phyloP scores from a whole-genome alignment of 345 rosid species.

The Linum usitatissimum region DNA sequence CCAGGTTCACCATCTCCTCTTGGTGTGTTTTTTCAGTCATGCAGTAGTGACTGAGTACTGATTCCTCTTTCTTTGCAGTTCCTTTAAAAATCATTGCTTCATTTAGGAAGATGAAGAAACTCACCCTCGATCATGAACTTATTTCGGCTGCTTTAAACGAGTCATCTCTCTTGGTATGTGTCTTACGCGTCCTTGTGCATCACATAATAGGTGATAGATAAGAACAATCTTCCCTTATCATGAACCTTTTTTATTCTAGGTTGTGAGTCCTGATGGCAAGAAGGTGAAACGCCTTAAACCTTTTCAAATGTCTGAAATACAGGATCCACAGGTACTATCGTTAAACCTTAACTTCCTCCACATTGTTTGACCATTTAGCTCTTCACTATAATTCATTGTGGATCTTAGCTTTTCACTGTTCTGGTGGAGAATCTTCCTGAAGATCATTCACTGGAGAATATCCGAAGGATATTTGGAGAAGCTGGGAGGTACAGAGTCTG shows the following conservation, averaged over 20 bases:
- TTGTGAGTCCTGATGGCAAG: conserved; percentile 66
- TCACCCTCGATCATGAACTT: conserved; percentile 39
- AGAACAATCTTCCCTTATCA: background rate
- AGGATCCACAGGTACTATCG: conserved; percentile 65
- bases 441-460: conserved; percentile 68
- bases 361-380: conserved; percentile 1
- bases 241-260: conserved; percentile 22
- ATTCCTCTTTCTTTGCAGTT: conserved; percentile 36
- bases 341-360: conserved; percentile 7
- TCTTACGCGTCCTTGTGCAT: conserved; percentile 1
- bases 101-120: conserved; percentile 73
- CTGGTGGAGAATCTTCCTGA: conserved; percentile 89
- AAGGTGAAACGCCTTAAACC: conserved; percentile 68
- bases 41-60: background rate
- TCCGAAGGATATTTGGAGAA: conserved; percentile 49
- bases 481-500: conserved; percentile 58
- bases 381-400: conserved; percentile 14
- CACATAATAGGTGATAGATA: background rate
- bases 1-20: background rate
- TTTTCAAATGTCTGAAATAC: conserved; percentile 42
- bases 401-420: conserved; percentile 64
- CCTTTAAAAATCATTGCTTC: conserved; percentile 60
- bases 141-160: conserved; percentile 60
- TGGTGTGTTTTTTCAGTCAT: background rate
- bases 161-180: conserved; percentile 62